Conservation (phyloP, 23 red algal species). For the Gracilaria vermiculophylla region DNA sequence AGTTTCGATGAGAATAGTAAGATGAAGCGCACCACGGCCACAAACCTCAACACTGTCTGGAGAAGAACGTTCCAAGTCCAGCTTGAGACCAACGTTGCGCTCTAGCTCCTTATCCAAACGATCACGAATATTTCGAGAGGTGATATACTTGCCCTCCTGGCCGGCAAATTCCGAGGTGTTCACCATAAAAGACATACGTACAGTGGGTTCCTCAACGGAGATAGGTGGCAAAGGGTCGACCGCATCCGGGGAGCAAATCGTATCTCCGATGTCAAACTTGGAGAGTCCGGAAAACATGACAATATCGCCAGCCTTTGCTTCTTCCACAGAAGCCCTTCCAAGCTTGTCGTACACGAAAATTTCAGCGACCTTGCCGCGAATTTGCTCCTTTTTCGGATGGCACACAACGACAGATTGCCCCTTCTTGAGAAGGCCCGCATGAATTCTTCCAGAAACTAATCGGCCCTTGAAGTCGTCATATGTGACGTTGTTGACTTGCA, state of each 20-base stretch:
- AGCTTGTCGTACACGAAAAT: slow-evolving; percentile 91
- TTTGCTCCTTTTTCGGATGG: slow-evolving; percentile 45
- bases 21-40: slow-evolving; percentile 85
- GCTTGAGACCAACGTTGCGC: slow-evolving; percentile 78
- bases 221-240: slow-evolving; percentile 71
- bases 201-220: slow-evolving; percentile 84
- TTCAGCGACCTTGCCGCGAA: slow-evolving; percentile 65
- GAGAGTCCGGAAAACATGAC: slow-evolving; percentile 79
- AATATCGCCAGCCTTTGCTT: slow-evolving; percentile 86
- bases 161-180: slow-evolving; percentile 93
- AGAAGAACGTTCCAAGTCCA: slow-evolving; percentile 54
- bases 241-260: slow-evolving; percentile 52
- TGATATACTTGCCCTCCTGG: slow-evolving; percentile 88
- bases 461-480: slow-evolving; percentile 94
- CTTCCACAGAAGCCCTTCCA: slow-evolving; percentile 61
- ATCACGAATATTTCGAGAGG: slow-evolving; percentile 86
- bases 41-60: slow-evolving; percentile 78
- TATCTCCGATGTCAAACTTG: slow-evolving; percentile 86
- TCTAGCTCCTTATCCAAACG: slow-evolving; percentile 80
- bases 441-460: slow-evolving; percentile 77
- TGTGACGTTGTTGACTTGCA: slow-evolving; percentile 83
- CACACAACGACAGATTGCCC: slow-evolving; percentile 56
- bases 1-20: slow-evolving; percentile 91
- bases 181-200: slow-evolving; percentile 91
- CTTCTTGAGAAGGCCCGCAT: slow-evolving; percentile 53